Conservation (phyloP, 495 filamentous ascomycete genomes). For the Neurospora sp. region DNA sequence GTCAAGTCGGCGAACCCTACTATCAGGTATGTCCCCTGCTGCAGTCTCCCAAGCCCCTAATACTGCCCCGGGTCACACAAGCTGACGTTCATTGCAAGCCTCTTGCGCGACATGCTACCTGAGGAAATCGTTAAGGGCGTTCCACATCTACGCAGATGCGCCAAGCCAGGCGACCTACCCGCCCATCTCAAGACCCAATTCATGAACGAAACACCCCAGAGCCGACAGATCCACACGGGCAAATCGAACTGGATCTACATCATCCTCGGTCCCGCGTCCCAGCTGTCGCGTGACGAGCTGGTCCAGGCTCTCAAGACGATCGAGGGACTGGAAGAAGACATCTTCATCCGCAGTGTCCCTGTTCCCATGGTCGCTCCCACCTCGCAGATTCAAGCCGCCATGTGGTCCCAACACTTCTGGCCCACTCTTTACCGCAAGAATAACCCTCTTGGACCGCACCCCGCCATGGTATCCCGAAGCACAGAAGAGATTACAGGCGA, state of each 20-base stretch:
- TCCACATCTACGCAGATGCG: conserved; percentile 73
- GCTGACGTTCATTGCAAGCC: conserved; percentile 19
- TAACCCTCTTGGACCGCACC: conserved; percentile 67
- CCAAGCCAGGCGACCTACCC: conserved; percentile 61
- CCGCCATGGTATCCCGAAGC: conserved; percentile 44
- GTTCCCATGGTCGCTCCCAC: conserved; percentile 71
- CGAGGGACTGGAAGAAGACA: conserved; percentile 34
- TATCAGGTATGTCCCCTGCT: conserved; percentile 30
- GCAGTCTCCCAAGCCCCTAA: not conserved
- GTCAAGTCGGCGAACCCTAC: conserved; percentile 41
- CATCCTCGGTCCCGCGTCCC: conserved; percentile 31
- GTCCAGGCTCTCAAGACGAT: conserved; percentile 21
- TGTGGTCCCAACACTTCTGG: conserved; percentile 75
- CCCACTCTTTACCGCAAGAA: conserved; percentile 78
- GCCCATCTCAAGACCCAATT: conserved; percentile 35
- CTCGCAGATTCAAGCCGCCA: conserved; percentile 60
- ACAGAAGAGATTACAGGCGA: conserved; percentile 49
- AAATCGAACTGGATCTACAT: conserved; percentile 41
- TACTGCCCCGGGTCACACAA: not conserved
- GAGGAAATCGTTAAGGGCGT: conserved; percentile 51
- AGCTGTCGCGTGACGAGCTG: conserved; percentile 31
- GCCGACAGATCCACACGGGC: conserved; percentile 34
- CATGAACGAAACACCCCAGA: conserved; percentile 34
- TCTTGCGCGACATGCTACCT: conserved; percentile 39
- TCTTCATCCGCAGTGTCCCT: conserved; percentile 39